phyloP scores from a whole-genome alignment of 1,284 basidiomycete genomes.

The Leccinum pallidistipes region DNA sequence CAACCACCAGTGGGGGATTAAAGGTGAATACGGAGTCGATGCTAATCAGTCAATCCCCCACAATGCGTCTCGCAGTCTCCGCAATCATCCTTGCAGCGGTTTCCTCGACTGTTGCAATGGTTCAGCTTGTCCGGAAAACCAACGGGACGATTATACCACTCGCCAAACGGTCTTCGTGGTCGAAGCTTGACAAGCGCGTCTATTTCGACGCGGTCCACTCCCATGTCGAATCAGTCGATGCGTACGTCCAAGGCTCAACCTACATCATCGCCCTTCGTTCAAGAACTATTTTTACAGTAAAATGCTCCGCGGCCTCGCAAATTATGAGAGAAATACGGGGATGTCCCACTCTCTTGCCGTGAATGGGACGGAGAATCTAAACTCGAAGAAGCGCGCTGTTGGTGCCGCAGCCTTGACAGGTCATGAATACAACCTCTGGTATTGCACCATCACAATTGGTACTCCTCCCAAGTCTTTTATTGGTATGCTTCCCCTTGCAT shows the following conservation, averaged over 20 bases:
- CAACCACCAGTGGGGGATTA: too few relatives aligned
- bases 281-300: background rate
- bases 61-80: background rate
- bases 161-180: background rate
- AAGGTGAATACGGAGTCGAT: too few relatives aligned
- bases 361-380: too few relatives aligned
- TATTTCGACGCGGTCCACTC: background rate
- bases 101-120: background rate
- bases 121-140: background rate
- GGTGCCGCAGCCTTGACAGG: too few relatives aligned
- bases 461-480: background rate
- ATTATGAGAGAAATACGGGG: background rate
- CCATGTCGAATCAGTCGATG: background rate
- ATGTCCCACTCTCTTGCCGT: background rate
- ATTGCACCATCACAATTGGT: too few relatives aligned
- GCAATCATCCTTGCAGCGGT: background rate
- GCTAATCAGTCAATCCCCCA: too few relatives aligned
- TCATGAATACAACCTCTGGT: too few relatives aligned
- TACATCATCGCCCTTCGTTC: background rate
- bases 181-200: background rate
- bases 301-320: background rate
- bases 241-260: background rate
- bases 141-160: background rate
- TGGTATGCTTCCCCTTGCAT: background rate
- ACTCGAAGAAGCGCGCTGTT: too few relatives aligned